Conservation (phyloP, 176 grass and related monocot genomes). For the Triticum aestivum region DNA sequence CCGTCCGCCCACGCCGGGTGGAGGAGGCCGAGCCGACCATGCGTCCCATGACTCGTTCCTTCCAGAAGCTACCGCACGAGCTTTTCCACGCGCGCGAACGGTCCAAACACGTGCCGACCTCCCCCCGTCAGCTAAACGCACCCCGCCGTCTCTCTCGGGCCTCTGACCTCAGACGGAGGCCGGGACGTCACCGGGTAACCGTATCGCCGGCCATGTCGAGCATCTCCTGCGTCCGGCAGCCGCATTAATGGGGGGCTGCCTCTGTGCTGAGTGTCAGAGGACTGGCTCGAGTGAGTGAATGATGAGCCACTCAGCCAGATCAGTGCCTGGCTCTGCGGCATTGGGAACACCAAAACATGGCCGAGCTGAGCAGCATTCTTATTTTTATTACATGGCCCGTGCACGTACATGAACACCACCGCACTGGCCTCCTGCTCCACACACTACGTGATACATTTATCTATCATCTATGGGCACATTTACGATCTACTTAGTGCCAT, state of each 20-base stretch:
- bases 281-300: neutral
- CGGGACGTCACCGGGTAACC: neutral
- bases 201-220: neutral
- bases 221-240: constrained; percentile 6
- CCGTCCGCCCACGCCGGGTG: constrained; percentile 22
- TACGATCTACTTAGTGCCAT: neutral
- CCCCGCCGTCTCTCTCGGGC: neutral
- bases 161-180: neutral
- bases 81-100: neutral
- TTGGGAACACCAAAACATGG: neutral
- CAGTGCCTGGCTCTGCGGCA: constrained; percentile 5
- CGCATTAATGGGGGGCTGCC: neutral
- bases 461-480: constrained; percentile 14
- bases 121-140: neutral
- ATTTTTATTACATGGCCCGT: constrained; percentile 26
- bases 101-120: constrained; percentile 32
- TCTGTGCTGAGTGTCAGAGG: neutral
- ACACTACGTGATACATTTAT: neutral
- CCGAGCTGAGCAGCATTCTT: neutral
- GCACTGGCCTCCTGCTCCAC: neutral
- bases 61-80: constrained; percentile 26
- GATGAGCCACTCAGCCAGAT: neutral
- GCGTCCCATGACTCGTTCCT: constrained; percentile 5
- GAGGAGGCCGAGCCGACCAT: neutral
- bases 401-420: neutral